These are phyloP conservation scores for Hypoxylon sp. DNA, from an alignment of 2,329 filamentous ascomycete species.

Conservation along the genomic window DNA sequence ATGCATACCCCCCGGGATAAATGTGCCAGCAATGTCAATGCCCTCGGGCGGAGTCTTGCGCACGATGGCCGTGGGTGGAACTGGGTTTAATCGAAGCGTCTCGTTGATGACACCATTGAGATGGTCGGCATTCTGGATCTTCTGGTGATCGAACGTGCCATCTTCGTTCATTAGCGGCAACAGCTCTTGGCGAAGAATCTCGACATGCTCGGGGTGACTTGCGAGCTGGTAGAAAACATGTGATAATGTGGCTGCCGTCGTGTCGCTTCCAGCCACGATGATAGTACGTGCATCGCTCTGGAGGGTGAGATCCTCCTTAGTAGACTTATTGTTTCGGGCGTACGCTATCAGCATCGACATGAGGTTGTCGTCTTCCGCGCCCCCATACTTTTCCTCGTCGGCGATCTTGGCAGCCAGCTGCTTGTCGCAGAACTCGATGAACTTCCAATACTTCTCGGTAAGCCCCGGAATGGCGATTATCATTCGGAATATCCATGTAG, in stretches of 20 bases:
- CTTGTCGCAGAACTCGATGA: slow-evolving; percentile 2
- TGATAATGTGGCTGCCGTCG: background rate
- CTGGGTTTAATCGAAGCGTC: background rate
- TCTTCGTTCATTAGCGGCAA: background rate
- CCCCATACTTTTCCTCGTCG: slow-evolving; percentile 1
- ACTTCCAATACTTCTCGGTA: background rate
- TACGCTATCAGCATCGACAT: slow-evolving; percentile 1
- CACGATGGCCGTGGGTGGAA: background rate
- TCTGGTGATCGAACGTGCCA: background rate
- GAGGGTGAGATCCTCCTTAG: background rate
- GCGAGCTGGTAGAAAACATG: background rate
- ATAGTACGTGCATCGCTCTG: background rate
- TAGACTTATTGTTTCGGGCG: background rate
- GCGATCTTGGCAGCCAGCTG: slow-evolving; percentile 1
- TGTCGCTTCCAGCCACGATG: background rate
- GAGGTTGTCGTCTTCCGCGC: background rate
- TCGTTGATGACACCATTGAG: slow-evolving; percentile 1
- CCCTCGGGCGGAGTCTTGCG: background rate
- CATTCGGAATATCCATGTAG: background rate
- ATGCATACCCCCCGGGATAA: background rate
- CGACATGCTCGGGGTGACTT: background rate
- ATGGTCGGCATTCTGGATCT: slow-evolving; percentile 1
- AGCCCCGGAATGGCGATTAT: background rate
- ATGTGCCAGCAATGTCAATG: background rate
- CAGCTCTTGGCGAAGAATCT: background rate